Conservation (phyloP, 148 eudicot genomes). For the Spergularia bocconei region DNA sequence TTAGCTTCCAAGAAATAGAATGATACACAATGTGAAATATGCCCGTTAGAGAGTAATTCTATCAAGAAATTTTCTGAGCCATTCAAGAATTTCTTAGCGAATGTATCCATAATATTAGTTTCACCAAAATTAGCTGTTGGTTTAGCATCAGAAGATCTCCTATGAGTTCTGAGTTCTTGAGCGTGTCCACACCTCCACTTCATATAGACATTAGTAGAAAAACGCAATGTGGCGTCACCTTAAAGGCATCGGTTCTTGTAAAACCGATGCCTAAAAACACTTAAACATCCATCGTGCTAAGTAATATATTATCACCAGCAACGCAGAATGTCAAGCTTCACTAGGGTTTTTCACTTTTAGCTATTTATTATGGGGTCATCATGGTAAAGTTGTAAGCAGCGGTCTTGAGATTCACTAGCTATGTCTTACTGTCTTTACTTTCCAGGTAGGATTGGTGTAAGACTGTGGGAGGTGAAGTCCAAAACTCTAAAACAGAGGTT, state of each 20-base stretch:
- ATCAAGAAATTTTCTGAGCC: too few species aligned
- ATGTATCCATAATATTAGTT: neutral
- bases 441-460: too few species aligned
- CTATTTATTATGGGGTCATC: neutral
- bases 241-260: too few species aligned
- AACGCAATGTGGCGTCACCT: too few species aligned
- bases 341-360: too few species aligned
- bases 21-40: neutral
- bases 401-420: too few species aligned
- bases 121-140: neutral
- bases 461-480: too few species aligned
- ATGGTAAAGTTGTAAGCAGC: neutral
- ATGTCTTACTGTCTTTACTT: too few species aligned
- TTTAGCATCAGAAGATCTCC: neutral
- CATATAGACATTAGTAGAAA: too few species aligned
- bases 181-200: neutral
- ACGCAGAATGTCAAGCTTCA: too few species aligned
- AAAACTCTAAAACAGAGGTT: too few species aligned
- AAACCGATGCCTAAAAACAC: too few species aligned
- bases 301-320: neutral
- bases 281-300: neutral
- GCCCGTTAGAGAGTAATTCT: neutral
- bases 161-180: neutral
- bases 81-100: neutral
- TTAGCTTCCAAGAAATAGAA: neutral